Base-by-base conservation (phyloP, 306 rosid species). In the Spatholobus suberectus region DNA sequence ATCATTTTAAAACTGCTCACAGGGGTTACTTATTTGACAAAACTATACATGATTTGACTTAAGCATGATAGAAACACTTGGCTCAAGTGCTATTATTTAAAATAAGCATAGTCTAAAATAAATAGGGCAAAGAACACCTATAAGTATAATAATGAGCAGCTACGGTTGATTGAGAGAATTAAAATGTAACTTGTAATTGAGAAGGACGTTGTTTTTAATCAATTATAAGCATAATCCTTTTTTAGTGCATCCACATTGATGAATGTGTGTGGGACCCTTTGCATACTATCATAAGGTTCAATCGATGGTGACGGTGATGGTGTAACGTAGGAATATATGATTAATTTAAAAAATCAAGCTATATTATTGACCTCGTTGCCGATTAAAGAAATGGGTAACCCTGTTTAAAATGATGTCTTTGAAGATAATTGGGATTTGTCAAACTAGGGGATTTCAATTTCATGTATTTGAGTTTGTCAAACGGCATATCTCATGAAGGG, bases 341-440 rank as follows among this genome's bases (percentile, higher is more conserved):
- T 80, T 62, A 61, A 34, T 35, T 51, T 8, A 20, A 46, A 54
- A 70, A 2, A 23, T 17, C 23, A 52, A 84, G 44, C 24, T 26
- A 77, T 12, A 78, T 29, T 4, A 54, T 84, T 21, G 34, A 73
- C 83, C 54, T 79, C 14, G 32, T 71, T 69, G 54, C 6, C 7
- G 59, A 71, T 62, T 70, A 69, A 44, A 74, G 10, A 51, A 74
- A 27, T 20, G 55, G 75, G 14, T 0, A 76, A 34, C 52, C 57
- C 24, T 75, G 32, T 66, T 73, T 44, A 55, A 54, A 69, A 66
- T 34, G 58, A 58, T 75, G 59, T 80, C 14, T 74, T 82, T 71
- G 62, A 68, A 82, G 86, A 88, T 87, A 84, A 75, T 85, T 75
- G 81, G 81, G 88, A 85, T 85, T 85, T 85, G 89, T 83, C 87